Conservation (phyloP, 768 basidiomycete genomes). For the Tremella mesenterica region DNA sequence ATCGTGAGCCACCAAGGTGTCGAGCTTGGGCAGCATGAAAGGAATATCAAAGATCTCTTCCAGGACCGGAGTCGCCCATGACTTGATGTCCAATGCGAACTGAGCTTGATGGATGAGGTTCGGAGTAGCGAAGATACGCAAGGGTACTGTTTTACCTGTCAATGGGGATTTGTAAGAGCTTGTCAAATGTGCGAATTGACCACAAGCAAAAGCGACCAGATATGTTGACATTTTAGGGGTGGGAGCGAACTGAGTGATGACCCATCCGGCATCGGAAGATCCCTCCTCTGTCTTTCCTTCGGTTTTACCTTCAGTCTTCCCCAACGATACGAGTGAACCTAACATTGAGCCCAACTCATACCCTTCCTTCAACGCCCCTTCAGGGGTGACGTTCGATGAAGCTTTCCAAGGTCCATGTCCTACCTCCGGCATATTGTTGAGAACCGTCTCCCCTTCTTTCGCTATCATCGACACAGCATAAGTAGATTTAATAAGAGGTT, state of each 20-base stretch:
- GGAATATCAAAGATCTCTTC: slow-evolving; percentile 86
- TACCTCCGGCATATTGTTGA: slow-evolving; percentile 76
- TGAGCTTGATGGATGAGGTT: slow-evolving; percentile 73
- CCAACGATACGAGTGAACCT: slow-evolving; percentile 9
- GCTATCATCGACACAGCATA: slow-evolving; percentile 65
- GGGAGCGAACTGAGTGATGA: slow-evolving; percentile 67
- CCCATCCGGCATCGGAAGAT: slow-evolving; percentile 51
- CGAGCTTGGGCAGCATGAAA: slow-evolving; percentile 87
- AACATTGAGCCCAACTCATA: slow-evolving; percentile 36
- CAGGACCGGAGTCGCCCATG: slow-evolving; percentile 70
- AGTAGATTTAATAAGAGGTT: slow-evolving; percentile 80
- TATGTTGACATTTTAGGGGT: slow-evolving; percentile 81
- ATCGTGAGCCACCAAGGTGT: slow-evolving; percentile 77
- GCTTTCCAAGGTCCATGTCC: slow-evolving; percentile 52
- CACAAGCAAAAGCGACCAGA: slow-evolving; percentile 75
- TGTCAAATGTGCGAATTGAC: slow-evolving; percentile 58
- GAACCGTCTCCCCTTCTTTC: slow-evolving; percentile 61
- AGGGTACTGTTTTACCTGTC: slow-evolving; percentile 67
- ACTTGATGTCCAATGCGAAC: slow-evolving; percentile 81
- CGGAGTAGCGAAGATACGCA: slow-evolving; percentile 76
- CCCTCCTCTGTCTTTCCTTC: slow-evolving; percentile 35
- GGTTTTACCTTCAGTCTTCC: slow-evolving; percentile 39
- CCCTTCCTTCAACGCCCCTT: slow-evolving; percentile 28
- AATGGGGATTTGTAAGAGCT: slow-evolving; percentile 68
- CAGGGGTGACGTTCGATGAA: slow-evolving; percentile 22